These are phyloP conservation scores for Cryoendolithus antarcticus DNA, from an alignment of 2,329 filamentous ascomycete genomes.

Conservation along the genomic window DNA sequence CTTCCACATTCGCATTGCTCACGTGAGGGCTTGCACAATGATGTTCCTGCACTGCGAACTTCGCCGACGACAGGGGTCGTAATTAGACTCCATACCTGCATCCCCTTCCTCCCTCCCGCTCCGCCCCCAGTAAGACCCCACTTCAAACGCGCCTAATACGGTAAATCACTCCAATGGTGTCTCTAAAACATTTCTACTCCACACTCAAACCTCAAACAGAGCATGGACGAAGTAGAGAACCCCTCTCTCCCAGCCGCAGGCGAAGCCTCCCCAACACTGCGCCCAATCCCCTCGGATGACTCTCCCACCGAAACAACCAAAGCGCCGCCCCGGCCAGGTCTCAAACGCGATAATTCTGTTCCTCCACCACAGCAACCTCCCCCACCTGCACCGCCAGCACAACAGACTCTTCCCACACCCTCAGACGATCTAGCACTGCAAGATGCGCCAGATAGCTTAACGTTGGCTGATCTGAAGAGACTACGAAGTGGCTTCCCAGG, in stretches of 20 bases:
- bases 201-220: too few species aligned
- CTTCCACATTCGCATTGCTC: too few species aligned
- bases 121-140: too few species aligned
- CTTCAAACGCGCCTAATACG: too few species aligned
- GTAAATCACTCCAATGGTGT: too few species aligned
- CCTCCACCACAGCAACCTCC: slow-evolving; percentile 28
- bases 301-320: slow-evolving; percentile 3
- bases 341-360: slow-evolving; percentile 29
- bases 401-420: too few species aligned
- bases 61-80: too few species aligned
- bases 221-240: slow-evolving; percentile 29
- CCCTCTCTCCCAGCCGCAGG: slow-evolving; percentile 22
- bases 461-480: slow-evolving; percentile 34
- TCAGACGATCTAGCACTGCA: slow-evolving; percentile 19
- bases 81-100: too few species aligned
- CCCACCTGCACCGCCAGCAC: slow-evolving; percentile 28
- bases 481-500: slow-evolving; percentile 33
- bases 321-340: slow-evolving; percentile 21
- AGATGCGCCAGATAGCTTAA: slow-evolving; percentile 32
- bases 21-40: too few species aligned
- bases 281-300: slow-evolving; percentile 14
- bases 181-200: too few species aligned
- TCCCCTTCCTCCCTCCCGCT: too few species aligned
- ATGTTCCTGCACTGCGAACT: too few species aligned
- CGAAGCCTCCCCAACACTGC: slow-evolving; percentile 20